A percentile compares a stretch with the other conserved stretches of the same genome.
Evolutionary conservation across 805 yeast species (phyloP).

Genomic region (Yamadazyma endophytica): DNA sequence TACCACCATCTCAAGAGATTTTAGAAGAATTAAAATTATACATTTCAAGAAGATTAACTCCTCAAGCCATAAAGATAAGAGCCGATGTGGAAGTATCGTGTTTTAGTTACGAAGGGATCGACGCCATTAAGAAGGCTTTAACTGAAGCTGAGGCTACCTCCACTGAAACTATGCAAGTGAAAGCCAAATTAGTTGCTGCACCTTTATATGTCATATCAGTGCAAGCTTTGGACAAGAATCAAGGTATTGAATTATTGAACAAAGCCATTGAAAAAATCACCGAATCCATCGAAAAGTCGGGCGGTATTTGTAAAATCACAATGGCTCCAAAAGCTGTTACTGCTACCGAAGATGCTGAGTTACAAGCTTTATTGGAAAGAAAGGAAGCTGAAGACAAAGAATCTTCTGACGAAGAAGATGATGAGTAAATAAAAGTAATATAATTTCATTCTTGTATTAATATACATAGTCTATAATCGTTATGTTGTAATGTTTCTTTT

Average conservation of each 20-base stretch:
- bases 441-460: conserved; percentile 1
- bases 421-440: conserved; percentile 12
- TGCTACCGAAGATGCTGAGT: conserved; percentile 96
- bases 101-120: conserved; percentile 95
- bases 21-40: conserved; percentile 82
- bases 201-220: conserved; percentile 93
- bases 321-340: conserved; percentile 99
- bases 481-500: neutral
- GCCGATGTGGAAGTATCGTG: conserved; percentile 99
- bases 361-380: conserved; percentile 91
- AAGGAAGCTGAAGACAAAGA: conserved; percentile 86
- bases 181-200: conserved; percentile 94
- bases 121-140: conserved; percentile 89
- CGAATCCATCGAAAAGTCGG: conserved; percentile 63
- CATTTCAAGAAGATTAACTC: conserved; percentile 91
- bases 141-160: conserved; percentile 80
- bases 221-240: conserved; percentile 85
- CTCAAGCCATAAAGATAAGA: conserved; percentile 95
- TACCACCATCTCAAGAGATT: conserved; percentile 67
- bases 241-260: conserved; percentile 77
- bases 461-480: neutral
- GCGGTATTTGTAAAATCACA: conserved; percentile 86
- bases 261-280: conserved; percentile 75
- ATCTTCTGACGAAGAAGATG: conserved; percentile 73
- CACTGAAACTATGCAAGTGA: conserved; percentile 82